These are phyloP conservation scores for Paecilomyces fulvus DNA, from an alignment of 2,329 filamentous ascomycete genomes.

Conservation along the genomic window DNA sequence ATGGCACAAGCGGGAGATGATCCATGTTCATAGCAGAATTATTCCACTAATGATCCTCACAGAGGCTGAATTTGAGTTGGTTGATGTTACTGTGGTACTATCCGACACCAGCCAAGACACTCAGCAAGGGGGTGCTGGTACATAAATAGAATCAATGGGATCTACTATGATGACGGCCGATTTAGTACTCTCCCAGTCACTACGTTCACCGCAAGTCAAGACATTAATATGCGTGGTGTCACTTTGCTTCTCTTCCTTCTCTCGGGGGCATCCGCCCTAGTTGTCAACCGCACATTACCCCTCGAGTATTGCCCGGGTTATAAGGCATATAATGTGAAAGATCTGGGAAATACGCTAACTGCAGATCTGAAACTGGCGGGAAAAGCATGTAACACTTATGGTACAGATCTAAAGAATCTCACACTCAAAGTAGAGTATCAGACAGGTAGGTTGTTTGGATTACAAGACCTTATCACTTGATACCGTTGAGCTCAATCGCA, in stretches of 20 bases:
- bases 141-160: not conserved
- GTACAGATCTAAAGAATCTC: conserved; percentile 48
- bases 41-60: not conserved
- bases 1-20: not conserved
- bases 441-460: conserved; percentile 36
- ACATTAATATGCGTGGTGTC: not conserved
- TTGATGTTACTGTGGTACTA: not conserved
- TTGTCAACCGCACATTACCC: not conserved
- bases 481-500: not conserved
- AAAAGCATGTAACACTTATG: conserved; percentile 52
- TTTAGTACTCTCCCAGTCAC: not conserved
- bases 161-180: not conserved
- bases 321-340: conserved; percentile 25
- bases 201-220: not conserved
- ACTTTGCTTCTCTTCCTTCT: not conserved
- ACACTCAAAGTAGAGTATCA: conserved; percentile 55
- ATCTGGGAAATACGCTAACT: conserved; percentile 44
- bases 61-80: not conserved
- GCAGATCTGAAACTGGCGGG: conserved; percentile 65
- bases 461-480: not conserved
- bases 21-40: not conserved
- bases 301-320: conserved; percentile 28
- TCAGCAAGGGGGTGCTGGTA: not conserved
- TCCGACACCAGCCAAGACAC: not conserved
- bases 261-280: not conserved